Evolutionary conservation across 2,329 filamentous ascomycete species (phyloP).

Genomic region (Fusarium coffeatum): DNA sequence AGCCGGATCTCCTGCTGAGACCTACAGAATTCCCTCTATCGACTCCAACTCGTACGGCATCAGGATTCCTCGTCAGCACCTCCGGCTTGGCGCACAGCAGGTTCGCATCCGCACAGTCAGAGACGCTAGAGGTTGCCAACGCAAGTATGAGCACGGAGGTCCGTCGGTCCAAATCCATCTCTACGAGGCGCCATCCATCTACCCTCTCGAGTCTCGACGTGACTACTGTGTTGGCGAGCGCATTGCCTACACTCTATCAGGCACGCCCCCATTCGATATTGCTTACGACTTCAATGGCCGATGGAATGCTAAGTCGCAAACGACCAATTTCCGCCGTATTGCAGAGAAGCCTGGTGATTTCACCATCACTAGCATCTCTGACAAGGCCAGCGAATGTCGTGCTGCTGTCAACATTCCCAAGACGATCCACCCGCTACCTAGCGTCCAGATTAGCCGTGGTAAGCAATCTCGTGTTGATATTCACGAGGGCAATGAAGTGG

Average conservation of each 20-base stretch:
- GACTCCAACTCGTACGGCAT: conserved; percentile 79
- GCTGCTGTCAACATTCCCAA: conserved; percentile 83
- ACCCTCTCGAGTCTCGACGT: conserved; percentile 82
- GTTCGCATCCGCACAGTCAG: conserved; percentile 90
- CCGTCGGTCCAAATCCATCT: conserved; percentile 90
- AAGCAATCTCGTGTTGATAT: conserved; percentile 87
- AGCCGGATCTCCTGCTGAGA: conserved; percentile 80
- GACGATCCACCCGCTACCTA: conserved; percentile 90
- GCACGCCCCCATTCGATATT: conserved; percentile 91
- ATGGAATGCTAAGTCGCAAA: conserved; percentile 81
- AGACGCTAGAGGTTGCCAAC: conserved; percentile 87
- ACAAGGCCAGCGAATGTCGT: conserved; percentile 89
- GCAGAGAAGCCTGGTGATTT: conserved; percentile 93
- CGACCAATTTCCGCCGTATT: conserved; percentile 90
- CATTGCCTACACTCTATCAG: conserved; percentile 90
- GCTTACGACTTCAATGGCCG: conserved; percentile 88
- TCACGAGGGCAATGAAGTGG: conserved; percentile 93
- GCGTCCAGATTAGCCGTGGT: conserved; percentile 89
- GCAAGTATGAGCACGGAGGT: conserved; percentile 75
- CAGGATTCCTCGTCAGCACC: conserved; percentile 83
- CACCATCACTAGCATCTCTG: conserved; percentile 85
- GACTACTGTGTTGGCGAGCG: conserved; percentile 98
- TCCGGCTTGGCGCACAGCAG: conserved; percentile 89
- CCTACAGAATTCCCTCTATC: conserved; percentile 84
- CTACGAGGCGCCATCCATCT: conserved; percentile 91